Conservation (phyloP, 1,139 yeast genomes). For the Yamadazyma aaseri region DNA sequence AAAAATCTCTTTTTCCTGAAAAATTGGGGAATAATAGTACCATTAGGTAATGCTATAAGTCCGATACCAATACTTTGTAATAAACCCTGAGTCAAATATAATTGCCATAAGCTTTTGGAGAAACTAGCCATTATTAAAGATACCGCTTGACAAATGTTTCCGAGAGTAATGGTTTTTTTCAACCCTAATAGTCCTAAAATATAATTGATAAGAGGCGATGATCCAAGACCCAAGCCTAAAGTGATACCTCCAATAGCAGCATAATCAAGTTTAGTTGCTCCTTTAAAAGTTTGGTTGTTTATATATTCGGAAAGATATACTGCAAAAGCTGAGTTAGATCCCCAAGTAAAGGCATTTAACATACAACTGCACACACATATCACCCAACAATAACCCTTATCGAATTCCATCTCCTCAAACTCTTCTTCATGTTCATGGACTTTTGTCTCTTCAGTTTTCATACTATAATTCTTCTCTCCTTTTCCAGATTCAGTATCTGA, state of each 20-base stretch:
- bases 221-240: constrained; percentile 16
- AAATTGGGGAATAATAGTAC: constrained; percentile 58
- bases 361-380: constrained; percentile 31
- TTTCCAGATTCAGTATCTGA: not conserved
- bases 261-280: constrained; percentile 20
- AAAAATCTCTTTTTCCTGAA: constrained; percentile 41
- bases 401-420: constrained; percentile 10
- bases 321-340: constrained; percentile 44
- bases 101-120: constrained; percentile 30
- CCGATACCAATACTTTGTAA: constrained; percentile 29
- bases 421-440: not conserved
- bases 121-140: constrained; percentile 48
- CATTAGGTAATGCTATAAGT: constrained; percentile 28
- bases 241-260: constrained; percentile 24
- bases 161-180: constrained; percentile 26
- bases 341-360: constrained; percentile 39
- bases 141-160: constrained; percentile 37
- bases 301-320: constrained; percentile 40
- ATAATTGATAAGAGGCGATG: constrained; percentile 30
- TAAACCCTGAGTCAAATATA: constrained; percentile 30
- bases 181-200: constrained; percentile 30
- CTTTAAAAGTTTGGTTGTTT: constrained; percentile 22
- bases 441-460: not conserved
- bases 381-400: constrained; percentile 43
- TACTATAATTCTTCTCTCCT: not conserved